Evolutionary conservation across 176 grass and related monocot genomes (phyloP).

Genomic region (Chloris gayana): DNA sequence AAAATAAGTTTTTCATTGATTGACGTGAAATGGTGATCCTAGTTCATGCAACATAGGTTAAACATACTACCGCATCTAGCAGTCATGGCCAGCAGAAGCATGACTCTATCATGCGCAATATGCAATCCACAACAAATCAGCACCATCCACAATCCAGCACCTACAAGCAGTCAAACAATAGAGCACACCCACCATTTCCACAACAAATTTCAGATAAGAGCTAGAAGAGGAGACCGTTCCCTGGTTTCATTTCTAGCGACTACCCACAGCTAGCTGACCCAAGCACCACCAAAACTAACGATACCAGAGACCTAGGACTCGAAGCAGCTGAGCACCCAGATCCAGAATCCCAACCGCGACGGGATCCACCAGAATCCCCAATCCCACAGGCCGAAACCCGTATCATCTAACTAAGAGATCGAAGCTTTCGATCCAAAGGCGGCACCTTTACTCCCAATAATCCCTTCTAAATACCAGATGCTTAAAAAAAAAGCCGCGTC

Average conservation of each 20-base stretch:
- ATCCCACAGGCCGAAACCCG: not conserved
- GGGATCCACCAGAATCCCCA: constrained; percentile 1
- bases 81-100: not conserved
- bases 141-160: not conserved
- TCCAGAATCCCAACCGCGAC: constrained; percentile 22
- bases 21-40: not conserved
- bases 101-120: not conserved
- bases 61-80: not conserved
- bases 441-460: not conserved
- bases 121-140: not conserved
- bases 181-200: not conserved
- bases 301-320: not conserved
- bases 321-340: constrained; percentile 11
- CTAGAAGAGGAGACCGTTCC: not conserved
- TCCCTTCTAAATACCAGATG: not conserved
- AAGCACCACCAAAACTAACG: not conserved
- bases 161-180: not conserved
- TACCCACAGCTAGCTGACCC: not conserved
- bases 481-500: not conserved
- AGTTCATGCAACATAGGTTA: not conserved
- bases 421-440: not conserved
- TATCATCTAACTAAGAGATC: not conserved
- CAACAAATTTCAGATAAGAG: not conserved
- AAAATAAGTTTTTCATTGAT: not conserved
- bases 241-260: not conserved